These are phyloP conservation scores for Vaccinium macrocarpon DNA, from an alignment of 148 eudicot genomes.

Conservation along the genomic window DNA sequence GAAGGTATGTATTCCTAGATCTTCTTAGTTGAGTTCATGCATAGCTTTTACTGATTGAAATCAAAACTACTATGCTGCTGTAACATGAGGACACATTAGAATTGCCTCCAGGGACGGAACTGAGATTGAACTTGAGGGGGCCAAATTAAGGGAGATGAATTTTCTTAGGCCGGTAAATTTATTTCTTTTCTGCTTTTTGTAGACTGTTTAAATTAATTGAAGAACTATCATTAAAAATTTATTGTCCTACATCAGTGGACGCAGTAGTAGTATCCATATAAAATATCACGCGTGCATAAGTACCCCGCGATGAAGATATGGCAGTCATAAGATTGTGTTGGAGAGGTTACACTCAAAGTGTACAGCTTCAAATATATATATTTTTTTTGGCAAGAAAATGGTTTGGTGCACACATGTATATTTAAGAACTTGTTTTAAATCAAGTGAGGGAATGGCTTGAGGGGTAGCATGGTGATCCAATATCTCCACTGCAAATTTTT, in stretches of 20 bases:
- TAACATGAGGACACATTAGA: background rate
- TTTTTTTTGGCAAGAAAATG: background rate
- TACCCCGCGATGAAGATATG: background rate
- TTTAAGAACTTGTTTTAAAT: background rate
- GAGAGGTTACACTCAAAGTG: background rate
- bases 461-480: background rate
- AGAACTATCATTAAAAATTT: background rate
- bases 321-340: background rate
- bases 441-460: background rate
- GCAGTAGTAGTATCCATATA: background rate
- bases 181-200: background rate
- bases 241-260: background rate
- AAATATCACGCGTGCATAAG: background rate
- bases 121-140: background rate
- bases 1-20: constrained; percentile 49
- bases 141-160: background rate
- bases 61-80: background rate
- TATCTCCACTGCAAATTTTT: background rate
- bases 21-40: background rate
- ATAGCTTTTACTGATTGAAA: constrained; percentile 1
- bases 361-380: background rate
- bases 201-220: background rate
- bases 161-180: background rate
- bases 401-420: too few species aligned
- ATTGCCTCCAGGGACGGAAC: background rate